Percentiles rank a stretch among this genome's conserved stretches.
Evolutionary conservation across 2,329 filamentous ascomycete genomes (phyloP).

Genomic region (Orbilia blumenaviensis): DNA sequence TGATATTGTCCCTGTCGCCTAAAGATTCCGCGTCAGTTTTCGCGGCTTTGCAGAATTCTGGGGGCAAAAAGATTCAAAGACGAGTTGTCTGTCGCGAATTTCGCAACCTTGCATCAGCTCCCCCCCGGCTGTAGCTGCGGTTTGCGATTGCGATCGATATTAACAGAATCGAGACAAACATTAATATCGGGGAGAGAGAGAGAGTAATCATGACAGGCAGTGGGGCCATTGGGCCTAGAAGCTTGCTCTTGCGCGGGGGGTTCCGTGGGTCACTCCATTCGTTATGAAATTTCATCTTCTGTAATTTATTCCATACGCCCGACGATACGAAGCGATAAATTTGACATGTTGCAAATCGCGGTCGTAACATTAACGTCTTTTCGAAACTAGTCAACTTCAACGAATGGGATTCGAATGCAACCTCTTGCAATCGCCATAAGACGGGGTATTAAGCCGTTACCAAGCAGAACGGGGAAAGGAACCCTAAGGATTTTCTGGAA

Average conservation of each 20-base stretch:
- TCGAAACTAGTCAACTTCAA: neutral
- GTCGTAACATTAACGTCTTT: too few species aligned
- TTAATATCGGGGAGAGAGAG: too few species aligned
- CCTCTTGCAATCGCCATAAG: constrained; percentile 12
- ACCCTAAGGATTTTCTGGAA: neutral
- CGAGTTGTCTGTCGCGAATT: neutral
- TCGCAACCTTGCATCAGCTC: neutral
- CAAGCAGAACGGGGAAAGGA: neutral
- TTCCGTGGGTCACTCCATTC: neutral
- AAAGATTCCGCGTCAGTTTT: neutral
- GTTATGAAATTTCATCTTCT: neutral
- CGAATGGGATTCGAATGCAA: neutral
- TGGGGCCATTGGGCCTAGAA: neutral
- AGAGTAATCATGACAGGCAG: neutral
- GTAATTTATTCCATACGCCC: neutral
- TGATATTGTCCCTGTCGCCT: neutral
- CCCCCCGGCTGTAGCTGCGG: too few species aligned
- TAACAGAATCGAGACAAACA: too few species aligned
- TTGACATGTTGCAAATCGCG: neutral
- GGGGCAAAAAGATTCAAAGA: too few species aligned
- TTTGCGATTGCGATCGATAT: neutral
- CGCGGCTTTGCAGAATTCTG: too few species aligned
- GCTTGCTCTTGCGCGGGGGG: too few species aligned
- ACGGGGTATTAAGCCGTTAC: constrained; percentile 2
- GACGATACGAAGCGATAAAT: neutral